Evolutionary conservation across 2,329 filamentous ascomycete species (phyloP), one percentile per base, ranked within the genome.

Genomic region (Colletotrichum noveboracense): DNA sequence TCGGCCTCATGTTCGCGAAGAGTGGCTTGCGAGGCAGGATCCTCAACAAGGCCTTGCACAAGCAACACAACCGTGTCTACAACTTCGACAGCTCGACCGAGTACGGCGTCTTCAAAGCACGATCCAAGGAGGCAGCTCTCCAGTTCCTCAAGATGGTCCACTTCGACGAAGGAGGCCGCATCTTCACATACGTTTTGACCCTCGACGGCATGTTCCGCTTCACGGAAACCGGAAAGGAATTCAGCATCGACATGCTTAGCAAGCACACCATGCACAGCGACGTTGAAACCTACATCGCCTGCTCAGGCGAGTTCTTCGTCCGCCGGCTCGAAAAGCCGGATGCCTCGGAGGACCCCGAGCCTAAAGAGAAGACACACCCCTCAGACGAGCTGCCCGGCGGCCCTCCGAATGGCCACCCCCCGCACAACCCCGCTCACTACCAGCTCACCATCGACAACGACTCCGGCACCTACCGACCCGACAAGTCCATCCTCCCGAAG

Each of bases 241-340:
- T 98, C 75, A 95, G 96, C 68, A 95, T 98, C 80, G 96, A 98
- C 85, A 88, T 98, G 83, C 86, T 98, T 80, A 96, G 93, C 84
- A 98, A 98, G 83, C 96, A 98, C 84, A 98, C 95, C 55, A 98
- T 98, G 95, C 96, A 98, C 86, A 96, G 95, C 78, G 93, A 98
- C 83, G 96, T 98, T 2, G 94, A 93, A 43, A 94, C 95, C 3
- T 98, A 98, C 83, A 95, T 98, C 78, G 96, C 96, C 26, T 98
- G 93, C 82, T 95, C 94, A 1, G 96, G 96, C 56, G 96, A 98
- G 82, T 98, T 98, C 84, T 97, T 98, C 83, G 90, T 98, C 77
- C 91, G 95, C 16, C 91, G 94, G 4, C 88, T 95, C 30, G 84
- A 89, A 68, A 87, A 88, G 16, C 87, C 89, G 0, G 84, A 87